Base-by-base conservation (phyloP, 176 grass and related monocot species). In the Carex cristatella region DNA sequence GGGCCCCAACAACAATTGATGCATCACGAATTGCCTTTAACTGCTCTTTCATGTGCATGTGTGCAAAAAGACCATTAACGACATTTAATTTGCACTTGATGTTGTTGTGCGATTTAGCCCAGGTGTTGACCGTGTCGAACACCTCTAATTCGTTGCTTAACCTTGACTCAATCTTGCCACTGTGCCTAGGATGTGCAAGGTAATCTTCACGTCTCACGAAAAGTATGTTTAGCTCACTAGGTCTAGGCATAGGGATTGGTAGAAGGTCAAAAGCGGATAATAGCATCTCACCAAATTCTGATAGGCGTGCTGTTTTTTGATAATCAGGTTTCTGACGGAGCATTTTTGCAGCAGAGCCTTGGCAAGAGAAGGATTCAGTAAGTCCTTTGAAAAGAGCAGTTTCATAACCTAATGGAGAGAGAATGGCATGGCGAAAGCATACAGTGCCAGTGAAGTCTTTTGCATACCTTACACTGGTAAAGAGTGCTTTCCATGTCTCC, bases 361-460 rank as follows among this genome's bases (percentile, higher is more conserved):
- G 77, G 71, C 93, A 96, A 78, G 61, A 82, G 76, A 99, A 90
- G 31, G 87, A 82, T 72, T 99, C 64, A n/a, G 81, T 90, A 67
- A 99, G 96, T 11, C 96, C 96, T 94, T 92, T 99, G 83, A 99
- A 99, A 23, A 99, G 55, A 85, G 90, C 93, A 74, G 93, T 99
- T 71, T 99, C 96, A 84, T 99, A 99, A 56, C 96, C 96, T 85
- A 99, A 85, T 19, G 96, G 96, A 81, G 96, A 95, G 86, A 99
- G 79, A 88, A 99, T 77, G 56, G 83, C 90, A 87, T 89, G 96
- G 27, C 90, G 88, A 79, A 99, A 99, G 87, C 96, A 99, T 73
- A 99, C 93, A 56, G 96, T 90, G 49, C 90, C 88, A 55, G 89
- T 88, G 78, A 99, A 99, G 86, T 92, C 93, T 80, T 99, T 99